phyloP scores from a whole-genome alignment of 1,284 basidiomycete genomes.

The Xerocomus alliaceus region DNA sequence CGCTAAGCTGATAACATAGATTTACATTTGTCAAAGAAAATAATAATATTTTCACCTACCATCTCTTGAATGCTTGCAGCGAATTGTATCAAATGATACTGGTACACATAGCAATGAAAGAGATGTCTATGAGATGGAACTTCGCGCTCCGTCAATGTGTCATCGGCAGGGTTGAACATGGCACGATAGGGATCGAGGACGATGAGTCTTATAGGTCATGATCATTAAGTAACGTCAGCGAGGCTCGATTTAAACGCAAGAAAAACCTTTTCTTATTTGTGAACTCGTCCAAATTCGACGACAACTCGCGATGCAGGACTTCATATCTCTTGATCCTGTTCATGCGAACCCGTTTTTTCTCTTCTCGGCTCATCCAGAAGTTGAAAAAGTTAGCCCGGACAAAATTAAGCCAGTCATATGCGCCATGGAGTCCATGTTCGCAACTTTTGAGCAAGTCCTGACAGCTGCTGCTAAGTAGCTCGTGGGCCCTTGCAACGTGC shows the following conservation, averaged over 20 bases:
- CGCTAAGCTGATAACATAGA: constrained; percentile 51
- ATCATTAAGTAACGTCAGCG: constrained; percentile 5
- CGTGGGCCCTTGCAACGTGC: constrained; percentile 57
- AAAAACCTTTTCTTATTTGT: constrained; percentile 57
- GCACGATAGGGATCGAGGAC: constrained; percentile 76
- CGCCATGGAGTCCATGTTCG: constrained; percentile 52
- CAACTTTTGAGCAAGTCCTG: constrained; percentile 61
- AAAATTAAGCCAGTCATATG: constrained; percentile 60
- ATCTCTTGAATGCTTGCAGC: constrained; percentile 52
- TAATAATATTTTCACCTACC: constrained; percentile 47
- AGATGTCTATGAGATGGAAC: constrained; percentile 67
- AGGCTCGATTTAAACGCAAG: not conserved
- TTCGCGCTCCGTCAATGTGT: constrained; percentile 40
- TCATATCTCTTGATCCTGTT: constrained; percentile 49
- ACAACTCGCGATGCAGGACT: constrained; percentile 49
- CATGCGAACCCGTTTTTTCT: constrained; percentile 43
- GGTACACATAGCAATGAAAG: constrained; percentile 77
- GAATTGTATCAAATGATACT: constrained; percentile 71
- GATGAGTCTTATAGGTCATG: constrained; percentile 49
- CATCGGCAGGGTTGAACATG: constrained; percentile 58
- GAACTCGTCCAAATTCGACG: constrained; percentile 54
- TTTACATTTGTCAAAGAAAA: constrained; percentile 25
- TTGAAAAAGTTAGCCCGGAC: constrained; percentile 49
- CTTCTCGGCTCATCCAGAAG: constrained; percentile 43
- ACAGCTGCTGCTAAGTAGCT: constrained; percentile 63